Evolutionary conservation across 2,329 filamentous ascomycete species (phyloP), one percentile per base, ranked within the genome.

Genomic region (Cyclaneusma minus): DNA sequence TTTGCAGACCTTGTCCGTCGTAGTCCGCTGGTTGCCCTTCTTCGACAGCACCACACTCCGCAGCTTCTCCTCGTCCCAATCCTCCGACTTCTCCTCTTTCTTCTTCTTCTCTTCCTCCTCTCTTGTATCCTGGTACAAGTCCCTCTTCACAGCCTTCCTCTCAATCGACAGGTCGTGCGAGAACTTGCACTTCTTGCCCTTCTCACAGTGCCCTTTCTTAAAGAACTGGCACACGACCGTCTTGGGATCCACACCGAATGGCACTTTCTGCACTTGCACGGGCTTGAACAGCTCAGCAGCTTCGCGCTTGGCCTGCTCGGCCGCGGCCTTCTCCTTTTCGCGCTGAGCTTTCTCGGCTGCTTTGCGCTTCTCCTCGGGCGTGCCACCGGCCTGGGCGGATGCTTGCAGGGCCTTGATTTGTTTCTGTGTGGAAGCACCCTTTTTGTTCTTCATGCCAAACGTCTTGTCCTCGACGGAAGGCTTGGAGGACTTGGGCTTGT

Each of bases 361-460:
- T 45, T 70, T 93, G 43, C 64, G 68, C 64, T 94, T 95, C 52
- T 89, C 77, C 31, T 94, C 87, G 13, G 82, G 70, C n/a, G 66
- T 77, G 34, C 83, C 82, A 41, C 77, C 74, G 30, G 68, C 64
- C 39, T 77, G 72, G 27, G 74, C 67, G 43, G 84, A 77, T 24
- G 74, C 67, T 40, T 74, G 60, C 51, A 98, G 69, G 44, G 84
- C 80, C 32, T 80, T 76, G 49, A 98, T 95, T 41, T 85, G 72
- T 55, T 75, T 92, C 58, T 95, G 82, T 29, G 84, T 87, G 27
- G 71, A 75, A 30, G 72, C 78, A 41, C 89, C 89, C 65, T 94
- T 98, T 64, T 98, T 98, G 51, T 98, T 98, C 61, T 98, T 98
- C 89, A 98, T 95, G 44, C 89, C 89, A 64, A 98, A 98, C 25